Evolutionary conservation across 2,329 filamentous ascomycete genomes (phyloP).

Genomic region (Fusarium sp.): DNA sequence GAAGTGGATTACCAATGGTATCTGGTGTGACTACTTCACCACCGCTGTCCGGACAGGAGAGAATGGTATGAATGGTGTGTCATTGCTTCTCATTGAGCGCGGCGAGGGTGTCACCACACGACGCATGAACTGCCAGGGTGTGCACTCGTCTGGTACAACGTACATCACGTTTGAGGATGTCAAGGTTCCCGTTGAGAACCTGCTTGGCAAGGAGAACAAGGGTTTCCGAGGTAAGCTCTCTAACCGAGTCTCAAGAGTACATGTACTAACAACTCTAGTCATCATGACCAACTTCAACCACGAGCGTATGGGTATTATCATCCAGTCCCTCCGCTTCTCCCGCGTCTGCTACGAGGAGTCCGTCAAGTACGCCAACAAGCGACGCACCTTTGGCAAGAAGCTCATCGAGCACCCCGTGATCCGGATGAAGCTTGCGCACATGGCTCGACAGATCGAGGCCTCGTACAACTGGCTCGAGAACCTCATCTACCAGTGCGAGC

Average conservation of each 20-base stretch:
- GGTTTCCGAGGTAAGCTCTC: constrained; percentile 80
- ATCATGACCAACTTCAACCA: constrained; percentile 99
- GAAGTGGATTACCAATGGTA: constrained; percentile 99
- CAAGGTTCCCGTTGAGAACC: constrained; percentile 98
- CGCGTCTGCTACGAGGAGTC: constrained; percentile 98
- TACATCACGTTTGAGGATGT: constrained; percentile 99
- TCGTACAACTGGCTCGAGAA: constrained; percentile 98
- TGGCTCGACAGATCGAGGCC: constrained; percentile 97
- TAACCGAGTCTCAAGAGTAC: background rate
- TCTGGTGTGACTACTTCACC: constrained; percentile 98
- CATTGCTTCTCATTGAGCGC: constrained; percentile 91
- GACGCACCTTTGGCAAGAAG: constrained; percentile 94
- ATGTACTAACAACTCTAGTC: constrained; percentile 60
- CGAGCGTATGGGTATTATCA: constrained; percentile 98
- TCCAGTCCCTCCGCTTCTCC: constrained; percentile 94
- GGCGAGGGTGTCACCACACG: constrained; percentile 89
- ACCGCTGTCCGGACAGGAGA: constrained; percentile 92
- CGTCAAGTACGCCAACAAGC: constrained; percentile 97
- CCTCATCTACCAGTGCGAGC: constrained; percentile 90
- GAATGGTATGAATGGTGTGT: constrained; percentile 92
- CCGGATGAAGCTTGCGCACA: constrained; percentile 96
- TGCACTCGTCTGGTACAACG: constrained; percentile 84
- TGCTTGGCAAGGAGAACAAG: constrained; percentile 97
- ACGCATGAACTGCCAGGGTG: constrained; percentile 98
- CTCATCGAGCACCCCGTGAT: constrained; percentile 98